These are phyloP conservation scores for Corymbia maculata DNA, from an alignment of 345 rosid species.

Conservation along the genomic window DNA sequence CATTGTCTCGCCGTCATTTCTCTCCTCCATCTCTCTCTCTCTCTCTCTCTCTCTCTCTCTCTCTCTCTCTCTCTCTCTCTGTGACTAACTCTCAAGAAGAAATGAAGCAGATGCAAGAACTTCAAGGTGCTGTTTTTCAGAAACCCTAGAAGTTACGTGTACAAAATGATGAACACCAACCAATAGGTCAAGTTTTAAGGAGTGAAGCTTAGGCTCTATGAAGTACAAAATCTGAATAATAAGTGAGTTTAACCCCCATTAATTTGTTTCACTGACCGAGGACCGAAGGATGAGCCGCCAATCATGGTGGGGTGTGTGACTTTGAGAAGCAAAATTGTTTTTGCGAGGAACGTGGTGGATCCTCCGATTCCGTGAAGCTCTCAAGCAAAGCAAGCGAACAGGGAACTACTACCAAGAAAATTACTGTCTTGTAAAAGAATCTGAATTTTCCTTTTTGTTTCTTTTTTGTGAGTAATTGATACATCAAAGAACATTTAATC, in stretches of 20 bases:
- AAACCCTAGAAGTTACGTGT: background rate
- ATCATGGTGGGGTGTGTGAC: constrained; percentile 47
- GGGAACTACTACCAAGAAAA: background rate
- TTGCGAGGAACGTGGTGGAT: constrained; percentile 33
- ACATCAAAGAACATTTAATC: background rate
- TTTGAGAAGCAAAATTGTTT: background rate
- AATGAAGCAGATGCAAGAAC: background rate
- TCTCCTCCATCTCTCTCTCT: constrained; percentile 19
- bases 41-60: constrained; percentile 1
- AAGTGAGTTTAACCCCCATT: background rate
- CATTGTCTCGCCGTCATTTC: constrained; percentile 24
- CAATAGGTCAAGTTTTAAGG: background rate
- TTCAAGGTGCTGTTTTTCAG: background rate
- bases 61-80: background rate
- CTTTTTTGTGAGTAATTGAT: background rate
- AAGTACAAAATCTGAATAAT: background rate
- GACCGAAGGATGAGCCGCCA: constrained; percentile 94
- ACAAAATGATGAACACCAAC: background rate
- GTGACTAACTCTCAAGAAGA: background rate
- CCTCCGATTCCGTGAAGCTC: background rate
- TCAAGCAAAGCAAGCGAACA: background rate
- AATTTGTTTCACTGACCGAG: constrained; percentile 11
- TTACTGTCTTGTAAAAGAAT: background rate
- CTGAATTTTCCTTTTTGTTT: background rate
- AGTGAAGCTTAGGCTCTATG: background rate